Percentiles rank a stretch among this genome's conserved stretches.
phyloP scores from a whole-genome alignment of 306 rosid species.

The Prunus kanzakura region DNA sequence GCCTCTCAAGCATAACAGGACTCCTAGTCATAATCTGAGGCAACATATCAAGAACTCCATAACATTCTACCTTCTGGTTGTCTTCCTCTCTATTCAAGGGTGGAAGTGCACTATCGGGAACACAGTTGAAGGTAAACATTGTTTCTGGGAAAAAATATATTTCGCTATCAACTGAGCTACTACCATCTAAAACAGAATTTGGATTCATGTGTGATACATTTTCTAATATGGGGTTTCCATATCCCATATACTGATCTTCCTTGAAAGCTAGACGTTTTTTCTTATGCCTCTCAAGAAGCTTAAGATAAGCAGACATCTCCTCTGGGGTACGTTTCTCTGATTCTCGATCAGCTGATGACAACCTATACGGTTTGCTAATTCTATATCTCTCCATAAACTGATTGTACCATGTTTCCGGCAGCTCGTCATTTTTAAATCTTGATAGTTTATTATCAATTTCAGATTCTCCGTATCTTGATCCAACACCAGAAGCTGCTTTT shows the following conservation, averaged over 20 bases:
- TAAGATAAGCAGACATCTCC: slow-evolving; percentile 68
- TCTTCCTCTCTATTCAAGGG: slow-evolving; percentile 37
- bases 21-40: slow-evolving; percentile 55
- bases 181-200: slow-evolving; percentile 39
- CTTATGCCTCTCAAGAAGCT: slow-evolving; percentile 45
- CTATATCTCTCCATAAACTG: slow-evolving; percentile 65
- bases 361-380: slow-evolving; percentile 45
- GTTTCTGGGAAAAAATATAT: slow-evolving; percentile 65
- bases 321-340: slow-evolving; percentile 61
- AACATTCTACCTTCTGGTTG: slow-evolving; percentile 43
- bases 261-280: slow-evolving; percentile 58
- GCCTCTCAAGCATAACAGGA: slow-evolving; percentile 78
- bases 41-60: slow-evolving; percentile 71
- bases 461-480: slow-evolving; percentile 63
- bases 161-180: slow-evolving; percentile 40
- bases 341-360: slow-evolving; percentile 53
- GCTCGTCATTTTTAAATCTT: slow-evolving; percentile 55
- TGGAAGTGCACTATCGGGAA: slow-evolving; percentile 86
- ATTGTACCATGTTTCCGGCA: slow-evolving; percentile 83
- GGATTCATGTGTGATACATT: slow-evolving; percentile 41
- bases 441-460: slow-evolving; percentile 46
- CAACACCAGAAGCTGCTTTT: slow-evolving; percentile 41
- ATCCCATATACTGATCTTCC: slow-evolving; percentile 53
- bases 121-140: slow-evolving; percentile 62
- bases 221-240: slow-evolving; percentile 38